phyloP scores from a whole-genome alignment of 164 flowering plant genomes.

The Macadamia integrifolia region DNA sequence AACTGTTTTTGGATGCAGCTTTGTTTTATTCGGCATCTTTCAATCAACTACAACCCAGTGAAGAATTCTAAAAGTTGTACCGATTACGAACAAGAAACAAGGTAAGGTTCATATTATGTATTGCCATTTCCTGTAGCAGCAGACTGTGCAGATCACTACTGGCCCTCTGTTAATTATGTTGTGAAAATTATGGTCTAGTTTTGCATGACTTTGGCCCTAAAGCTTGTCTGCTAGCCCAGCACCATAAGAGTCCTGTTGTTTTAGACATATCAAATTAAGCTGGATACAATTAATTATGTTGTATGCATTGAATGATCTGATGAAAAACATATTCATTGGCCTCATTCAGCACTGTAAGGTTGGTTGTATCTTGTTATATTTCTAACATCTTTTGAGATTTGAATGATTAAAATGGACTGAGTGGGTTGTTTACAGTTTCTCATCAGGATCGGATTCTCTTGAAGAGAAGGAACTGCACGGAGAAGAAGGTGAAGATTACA shows the following conservation, averaged over 20 bases:
- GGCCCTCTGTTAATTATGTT: neutral
- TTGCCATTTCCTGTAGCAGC: neutral
- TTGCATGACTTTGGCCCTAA: neutral
- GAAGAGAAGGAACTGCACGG: constrained; percentile 7
- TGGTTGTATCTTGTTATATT: no score
- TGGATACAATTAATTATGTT: no score
- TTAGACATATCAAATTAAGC: no score
- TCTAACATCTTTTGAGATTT: neutral
- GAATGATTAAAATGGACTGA: neutral
- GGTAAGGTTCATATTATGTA: constrained; percentile 24
- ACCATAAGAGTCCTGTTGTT: no score
- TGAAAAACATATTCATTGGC: no score
- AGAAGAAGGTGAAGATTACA: neutral
- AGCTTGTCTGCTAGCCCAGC: no score
- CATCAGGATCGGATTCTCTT: constrained; percentile 9
- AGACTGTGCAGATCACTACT: neutral
- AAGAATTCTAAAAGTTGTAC: constrained; percentile 22
- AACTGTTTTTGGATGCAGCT: constrained; percentile 27
- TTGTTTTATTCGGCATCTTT: constrained; percentile 40
- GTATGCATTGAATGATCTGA: no score
- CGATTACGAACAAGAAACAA: constrained; percentile 11
- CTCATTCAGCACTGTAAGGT: no score
- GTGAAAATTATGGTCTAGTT: neutral
- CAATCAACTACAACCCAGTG: constrained; percentile 20
- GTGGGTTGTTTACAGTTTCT: constrained; percentile 7